Base-by-base conservation (phyloP, 768 basidiomycete genomes). In the Royoungia palumana region DNA sequence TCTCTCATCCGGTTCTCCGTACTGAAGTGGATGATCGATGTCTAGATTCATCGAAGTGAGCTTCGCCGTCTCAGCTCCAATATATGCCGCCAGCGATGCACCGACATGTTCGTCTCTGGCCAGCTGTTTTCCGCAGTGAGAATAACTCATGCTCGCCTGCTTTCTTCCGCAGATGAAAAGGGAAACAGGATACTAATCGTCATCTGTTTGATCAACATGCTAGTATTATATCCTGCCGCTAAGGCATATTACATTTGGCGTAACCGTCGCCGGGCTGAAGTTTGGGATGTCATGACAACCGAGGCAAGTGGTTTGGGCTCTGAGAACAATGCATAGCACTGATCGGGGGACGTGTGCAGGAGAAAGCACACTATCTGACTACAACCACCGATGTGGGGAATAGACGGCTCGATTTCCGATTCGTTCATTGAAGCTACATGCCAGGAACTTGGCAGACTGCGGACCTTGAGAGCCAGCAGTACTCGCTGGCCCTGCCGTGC, bases 181-280 rank as follows among this genome's bases (percentile, higher is more conserved):
- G 85, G 83, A 16, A 85, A 86, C 56, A 67, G 65, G 21, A 65
- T 25, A 13, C 70, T 87, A 21, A 79, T 84, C 24, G 63, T 60
- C 28, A 74, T 85, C 40, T 72, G 72, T 50, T 64, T 63, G 22
- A 66, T 83, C 61, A 81, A 83, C 53, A 52, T 79, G n/a, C 3
- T 76, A 10, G 53, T 80, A 30, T 56, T 85, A 37, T 85, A 82
- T 58, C 76, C 79, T 14, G 64, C 68, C 12, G 75, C 75, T 4
- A 81, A 80, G 52, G 62, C 66, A 2, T 84, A 81, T 59, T 79
- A 81, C 50, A 64, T 75, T 22, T 83, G 79, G 75, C 71, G 79
- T 14, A 86, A 85, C 56, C 67, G 67, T 30, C 73, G 75, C 59
- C 73, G 75, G 35, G 77, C 70, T 10, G 74, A 68, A 57, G 71